Evolutionary conservation across 305 asterid genomes (phyloP), one percentile per base, ranked within the genome.

Genomic region (Solanum hybrid): DNA sequence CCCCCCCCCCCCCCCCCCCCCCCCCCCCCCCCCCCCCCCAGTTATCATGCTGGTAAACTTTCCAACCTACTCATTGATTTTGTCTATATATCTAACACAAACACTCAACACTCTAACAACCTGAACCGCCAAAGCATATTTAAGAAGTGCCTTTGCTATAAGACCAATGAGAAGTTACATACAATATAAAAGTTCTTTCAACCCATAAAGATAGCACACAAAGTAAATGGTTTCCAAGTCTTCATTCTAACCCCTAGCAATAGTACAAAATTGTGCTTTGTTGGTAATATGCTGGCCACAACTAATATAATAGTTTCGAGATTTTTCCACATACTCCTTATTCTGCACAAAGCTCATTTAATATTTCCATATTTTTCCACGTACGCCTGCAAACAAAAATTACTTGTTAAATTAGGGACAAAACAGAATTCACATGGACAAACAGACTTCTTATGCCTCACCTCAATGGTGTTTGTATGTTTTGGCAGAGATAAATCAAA

Each of bases 381-480:
- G 80, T 97, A 95, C 5, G 92, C 99, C 99, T 96, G 99, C 96
- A 96, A 89, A 88, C 91, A 89, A 91, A 89, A 91, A 80, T 90
- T 88, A 88, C 92, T 84, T 93, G 91, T 87, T 84, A 79, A 66
- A 76, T 64, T 17, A 29, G 40, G 38, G 87, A 46, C n/a, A 27
- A 14, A 42, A n/a, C 29, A 72, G 73, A 87, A 87, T 89, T 89
- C 76, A 72, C 35, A 78, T 31, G 56, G 77, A 72, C 36, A 88
- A 87, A 60, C 12, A 20, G 5, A 20, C 71, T 60, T 60, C 71
- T 77, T 90, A 82, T 89, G 76, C 90, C 98, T 95, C 92, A 96
- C 99, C 98, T 95, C 96, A 88, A 98, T 96, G 38, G 95, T 95
- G 92, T 94, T 96, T 12, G 91, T 93, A 85, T 94, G 94, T 93